Percentiles rank a stretch among this genome's conserved stretches.
Conservation (phyloP, 2,329 filamentous ascomycete genomes). For the Hypoxylon sp. region DNA sequence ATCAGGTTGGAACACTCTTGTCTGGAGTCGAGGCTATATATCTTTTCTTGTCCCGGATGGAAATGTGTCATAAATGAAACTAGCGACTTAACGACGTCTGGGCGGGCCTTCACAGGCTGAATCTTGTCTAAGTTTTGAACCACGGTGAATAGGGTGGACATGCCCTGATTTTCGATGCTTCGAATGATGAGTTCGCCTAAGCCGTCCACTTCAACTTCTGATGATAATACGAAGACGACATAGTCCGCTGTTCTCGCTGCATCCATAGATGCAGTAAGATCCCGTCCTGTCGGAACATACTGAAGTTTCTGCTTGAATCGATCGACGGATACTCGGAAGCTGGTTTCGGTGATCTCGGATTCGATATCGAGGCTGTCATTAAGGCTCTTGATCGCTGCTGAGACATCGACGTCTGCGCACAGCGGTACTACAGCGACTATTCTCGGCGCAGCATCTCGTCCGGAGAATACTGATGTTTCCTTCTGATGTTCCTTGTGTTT, state of each 20-base stretch:
- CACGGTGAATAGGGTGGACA: constrained; percentile 90
- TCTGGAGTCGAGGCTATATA: constrained; percentile 87
- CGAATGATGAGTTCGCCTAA: constrained; percentile 87
- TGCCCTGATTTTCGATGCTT: constrained; percentile 90
- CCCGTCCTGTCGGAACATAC: constrained; percentile 80
- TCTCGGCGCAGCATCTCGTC: constrained; percentile 85
- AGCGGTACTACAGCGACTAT: constrained; percentile 90
- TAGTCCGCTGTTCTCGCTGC: constrained; percentile 91
- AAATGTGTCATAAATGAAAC: constrained; percentile 96
- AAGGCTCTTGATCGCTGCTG: constrained; percentile 74
- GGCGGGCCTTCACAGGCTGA: constrained; percentile 81
- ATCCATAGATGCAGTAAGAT: constrained; percentile 83
- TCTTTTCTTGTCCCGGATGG: constrained; percentile 90
- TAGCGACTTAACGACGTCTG: constrained; percentile 81
- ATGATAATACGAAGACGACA: constrained; percentile 85
- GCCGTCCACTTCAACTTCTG: constrained; percentile 84
- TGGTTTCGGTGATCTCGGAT: constrained; percentile 68
- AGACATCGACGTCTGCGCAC: constrained; percentile 76
- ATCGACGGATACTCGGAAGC: constrained; percentile 78
- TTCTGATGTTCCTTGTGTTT: constrained; percentile 88
- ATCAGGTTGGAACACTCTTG: constrained; percentile 94
- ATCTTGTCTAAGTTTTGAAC: constrained; percentile 83
- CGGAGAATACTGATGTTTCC: constrained; percentile 84
- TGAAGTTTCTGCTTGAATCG: constrained; percentile 95
- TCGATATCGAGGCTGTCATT: constrained; percentile 85